Percentiles rank a stretch among this genome's conserved stretches.
phyloP scores from a whole-genome alignment of 2,329 filamentous ascomycete genomes.

The Botrytis fabae region DNA sequence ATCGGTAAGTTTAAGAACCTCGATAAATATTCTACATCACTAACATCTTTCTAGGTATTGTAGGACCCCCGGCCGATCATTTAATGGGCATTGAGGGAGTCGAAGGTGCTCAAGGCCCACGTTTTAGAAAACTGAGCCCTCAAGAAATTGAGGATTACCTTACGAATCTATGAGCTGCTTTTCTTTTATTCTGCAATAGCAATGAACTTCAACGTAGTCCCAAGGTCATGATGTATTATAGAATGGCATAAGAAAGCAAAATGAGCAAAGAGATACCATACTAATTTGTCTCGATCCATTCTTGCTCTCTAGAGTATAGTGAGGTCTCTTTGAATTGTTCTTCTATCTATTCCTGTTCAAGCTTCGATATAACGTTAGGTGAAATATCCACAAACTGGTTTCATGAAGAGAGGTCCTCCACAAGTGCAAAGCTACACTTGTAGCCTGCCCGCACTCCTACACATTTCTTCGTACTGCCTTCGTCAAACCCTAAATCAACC shows the following conservation, averaged over 20 bases:
- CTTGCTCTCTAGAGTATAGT: not conserved
- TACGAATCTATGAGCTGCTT: slow-evolving; percentile 75
- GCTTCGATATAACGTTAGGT: not conserved
- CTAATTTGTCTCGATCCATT: not conserved
- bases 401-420: slow-evolving; percentile 26
- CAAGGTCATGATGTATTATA: slow-evolving; percentile 42
- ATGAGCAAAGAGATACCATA: slow-evolving; percentile 38
- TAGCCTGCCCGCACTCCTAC: slow-evolving; percentile 38
- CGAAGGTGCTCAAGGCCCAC: slow-evolving; percentile 77
- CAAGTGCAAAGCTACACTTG: slow-evolving; percentile 40
- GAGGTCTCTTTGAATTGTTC: not conserved
- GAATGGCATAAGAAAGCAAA: slow-evolving; percentile 40
- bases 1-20: slow-evolving; percentile 66
- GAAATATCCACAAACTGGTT: not conserved
- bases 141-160: slow-evolving; percentile 99
- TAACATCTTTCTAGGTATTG: slow-evolving; percentile 66
- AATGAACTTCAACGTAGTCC: slow-evolving; percentile 30
- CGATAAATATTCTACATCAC: slow-evolving; percentile 21
- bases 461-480: slow-evolving; percentile 29
- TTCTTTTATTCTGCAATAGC: slow-evolving; percentile 25
- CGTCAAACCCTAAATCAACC: slow-evolving; percentile 30
- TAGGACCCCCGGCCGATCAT: slow-evolving; percentile 90
- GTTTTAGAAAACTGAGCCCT: slow-evolving; percentile 92
- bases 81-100: slow-evolving; percentile 89
- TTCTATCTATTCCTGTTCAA: not conserved